phyloP scores from a whole-genome alignment of 208 protist genomes.

The Tetramitus jugosus region DNA sequence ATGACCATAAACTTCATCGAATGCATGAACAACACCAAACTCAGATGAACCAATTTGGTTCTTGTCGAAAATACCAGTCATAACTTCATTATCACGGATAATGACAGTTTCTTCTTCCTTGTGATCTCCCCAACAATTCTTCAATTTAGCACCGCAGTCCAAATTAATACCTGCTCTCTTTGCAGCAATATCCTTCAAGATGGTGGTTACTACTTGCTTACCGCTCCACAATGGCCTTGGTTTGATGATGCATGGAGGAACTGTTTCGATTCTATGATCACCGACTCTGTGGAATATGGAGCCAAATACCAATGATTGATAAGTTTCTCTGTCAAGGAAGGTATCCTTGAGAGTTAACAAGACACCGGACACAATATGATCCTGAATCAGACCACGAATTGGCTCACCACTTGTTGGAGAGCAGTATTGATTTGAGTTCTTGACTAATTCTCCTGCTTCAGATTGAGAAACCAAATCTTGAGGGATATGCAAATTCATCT shows the following conservation, averaged over 20 bases:
- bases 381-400: slow-evolving; percentile 99
- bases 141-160: slow-evolving; percentile 63
- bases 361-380: slow-evolving; percentile 95
- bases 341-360: slow-evolving; percentile 89
- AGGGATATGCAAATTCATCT: slow-evolving; percentile 99
- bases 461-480: slow-evolving; percentile 83
- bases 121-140: slow-evolving; percentile 42
- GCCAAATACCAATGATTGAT: slow-evolving; percentile 83
- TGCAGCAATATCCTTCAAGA: slow-evolving; percentile 65
- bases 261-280: slow-evolving; percentile 52
- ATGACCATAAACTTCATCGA: slow-evolving; percentile 94
- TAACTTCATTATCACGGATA: slow-evolving; percentile 84
- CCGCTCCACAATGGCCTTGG: slow-evolving; percentile 87
- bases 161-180: slow-evolving; percentile 65
- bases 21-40: slow-evolving; percentile 77
- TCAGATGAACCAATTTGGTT: slow-evolving; percentile 61
- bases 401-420: slow-evolving; percentile 88
- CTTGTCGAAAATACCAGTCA: slow-evolving; percentile 96
- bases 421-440: slow-evolving; percentile 91
- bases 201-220: slow-evolving; percentile 90
- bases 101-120: slow-evolving; percentile 58
- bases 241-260: slow-evolving; percentile 82
- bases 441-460: slow-evolving; percentile 86
- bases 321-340: slow-evolving; percentile 82
- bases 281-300: slow-evolving; percentile 54